phyloP scores from a whole-genome alignment of 2,329 filamentous ascomycete genomes.

The Aspergillus novofumigatus region DNA sequence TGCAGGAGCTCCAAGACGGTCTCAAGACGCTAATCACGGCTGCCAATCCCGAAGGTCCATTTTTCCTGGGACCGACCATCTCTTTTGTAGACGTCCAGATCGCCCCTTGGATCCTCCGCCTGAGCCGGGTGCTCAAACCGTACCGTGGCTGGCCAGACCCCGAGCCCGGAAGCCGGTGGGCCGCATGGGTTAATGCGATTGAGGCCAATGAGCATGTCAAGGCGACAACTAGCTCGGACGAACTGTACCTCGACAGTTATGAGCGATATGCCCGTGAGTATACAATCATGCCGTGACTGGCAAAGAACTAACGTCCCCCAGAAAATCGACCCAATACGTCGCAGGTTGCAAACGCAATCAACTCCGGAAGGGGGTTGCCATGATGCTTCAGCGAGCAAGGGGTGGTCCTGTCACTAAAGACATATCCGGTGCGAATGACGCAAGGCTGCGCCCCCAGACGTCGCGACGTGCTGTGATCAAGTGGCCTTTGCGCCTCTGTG shows the following conservation, averaged over 20 bases:
- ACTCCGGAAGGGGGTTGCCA: constrained; percentile 52
- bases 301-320: constrained; percentile 18
- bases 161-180: constrained; percentile 61
- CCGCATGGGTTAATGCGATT: constrained; percentile 65
- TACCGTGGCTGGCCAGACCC: constrained; percentile 64
- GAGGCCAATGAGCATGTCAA: constrained; percentile 60
- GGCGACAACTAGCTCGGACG: constrained; percentile 63
- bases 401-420: not conserved
- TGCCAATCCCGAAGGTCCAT: constrained; percentile 59
- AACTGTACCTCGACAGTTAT: constrained; percentile 65
- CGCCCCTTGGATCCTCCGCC: constrained; percentile 68
- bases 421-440: not conserved
- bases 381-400: constrained; percentile 20
- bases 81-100: constrained; percentile 70
- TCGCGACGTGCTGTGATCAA: constrained; percentile 6
- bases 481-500: constrained; percentile 54
- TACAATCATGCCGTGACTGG: not conserved
- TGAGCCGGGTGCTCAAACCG: constrained; percentile 62
- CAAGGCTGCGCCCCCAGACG: not conserved
- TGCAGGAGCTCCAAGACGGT: constrained; percentile 60
- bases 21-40: constrained; percentile 60
- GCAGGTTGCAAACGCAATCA: constrained; percentile 56
- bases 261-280: constrained; percentile 55
- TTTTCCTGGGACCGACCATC: constrained; percentile 58
- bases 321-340: constrained; percentile 59